Conservation (phyloP, 108 stramenopile species). For the Nitzschia sp. region DNA sequence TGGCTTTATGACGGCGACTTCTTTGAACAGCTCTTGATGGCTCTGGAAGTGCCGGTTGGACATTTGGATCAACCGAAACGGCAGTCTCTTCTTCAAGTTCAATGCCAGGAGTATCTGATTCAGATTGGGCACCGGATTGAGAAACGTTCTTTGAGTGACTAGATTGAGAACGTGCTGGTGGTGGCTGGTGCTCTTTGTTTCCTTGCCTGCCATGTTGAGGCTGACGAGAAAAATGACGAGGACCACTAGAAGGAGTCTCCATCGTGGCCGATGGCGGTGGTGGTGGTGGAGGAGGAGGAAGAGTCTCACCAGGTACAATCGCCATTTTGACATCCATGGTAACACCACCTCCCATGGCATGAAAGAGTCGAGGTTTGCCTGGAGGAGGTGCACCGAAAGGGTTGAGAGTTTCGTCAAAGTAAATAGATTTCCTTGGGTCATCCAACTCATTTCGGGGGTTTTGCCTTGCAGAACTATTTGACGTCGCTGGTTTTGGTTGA, state of each 20-base stretch:
- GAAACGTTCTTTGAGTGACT: background rate
- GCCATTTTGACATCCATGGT: conserved; percentile 45
- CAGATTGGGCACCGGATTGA: conserved; percentile 1
- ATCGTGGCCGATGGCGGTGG: conserved; percentile 25
- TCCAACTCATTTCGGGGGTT: conserved; percentile 53
- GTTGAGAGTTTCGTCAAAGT: conserved; percentile 72
- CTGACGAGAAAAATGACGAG: conserved; percentile 17
- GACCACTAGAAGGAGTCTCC: conserved; percentile 17
- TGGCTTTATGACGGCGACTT: conserved; percentile 8
- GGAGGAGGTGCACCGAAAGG: conserved; percentile 85
- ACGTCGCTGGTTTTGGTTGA: conserved; percentile 12
- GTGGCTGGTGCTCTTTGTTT: background rate
- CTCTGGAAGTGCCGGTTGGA: conserved; percentile 46
- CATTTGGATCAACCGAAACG: background rate
- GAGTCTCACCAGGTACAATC: conserved; percentile 50
- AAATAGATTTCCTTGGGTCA: conserved; percentile 55
- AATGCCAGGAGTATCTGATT: background rate
- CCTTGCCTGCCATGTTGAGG: background rate
- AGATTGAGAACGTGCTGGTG: background rate
- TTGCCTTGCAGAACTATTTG: conserved; percentile 9
- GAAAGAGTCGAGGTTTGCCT: conserved; percentile 68
- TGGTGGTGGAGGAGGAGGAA: conserved; percentile 46
- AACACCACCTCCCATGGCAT: conserved; percentile 50
- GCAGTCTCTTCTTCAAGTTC: conserved; percentile 2
- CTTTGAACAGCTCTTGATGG: conserved; percentile 68